These are phyloP conservation scores for Pichia sp. DNA, from an alignment of 1,139 yeast genomes.

Conservation along the genomic window DNA sequence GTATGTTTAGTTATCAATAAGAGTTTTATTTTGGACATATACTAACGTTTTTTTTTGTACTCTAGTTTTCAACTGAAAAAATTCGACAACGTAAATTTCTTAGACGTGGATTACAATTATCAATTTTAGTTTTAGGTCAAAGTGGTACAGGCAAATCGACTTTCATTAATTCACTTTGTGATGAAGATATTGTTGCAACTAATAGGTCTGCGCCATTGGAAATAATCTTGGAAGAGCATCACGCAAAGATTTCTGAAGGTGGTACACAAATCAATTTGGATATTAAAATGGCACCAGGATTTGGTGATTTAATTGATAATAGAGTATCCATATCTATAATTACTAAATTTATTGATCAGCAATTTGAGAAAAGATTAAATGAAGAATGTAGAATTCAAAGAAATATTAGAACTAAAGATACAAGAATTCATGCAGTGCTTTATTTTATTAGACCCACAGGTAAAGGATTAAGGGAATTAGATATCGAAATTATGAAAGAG, in stretches of 20 bases:
- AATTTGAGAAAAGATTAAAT: constrained; percentile 35
- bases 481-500: constrained; percentile 72
- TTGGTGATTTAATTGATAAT: constrained; percentile 38
- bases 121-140: constrained; percentile 54
- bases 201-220: constrained; percentile 23
- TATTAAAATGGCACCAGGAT: constrained; percentile 39
- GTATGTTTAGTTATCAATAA: constrained; percentile 1
- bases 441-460: constrained; percentile 90
- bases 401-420: constrained; percentile 43
- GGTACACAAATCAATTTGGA: constrained; percentile 38
- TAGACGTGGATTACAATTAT: constrained; percentile 51
- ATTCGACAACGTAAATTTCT: constrained; percentile 54
- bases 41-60: neutral
- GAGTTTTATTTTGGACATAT: neutral
- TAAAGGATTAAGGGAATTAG: constrained; percentile 71
- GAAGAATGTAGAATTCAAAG: constrained; percentile 44
- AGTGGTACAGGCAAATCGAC: constrained; percentile 60
- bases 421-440: constrained; percentile 87
- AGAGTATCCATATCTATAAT: constrained; percentile 17
- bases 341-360: constrained; percentile 33
- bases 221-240: constrained; percentile 22
- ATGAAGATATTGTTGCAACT: constrained; percentile 24
- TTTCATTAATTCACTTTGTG: constrained; percentile 57
- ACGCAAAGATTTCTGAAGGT: constrained; percentile 32
- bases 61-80: constrained; percentile 35